Conservation (phyloP, 352 stramenopile species). For the Pythium oligandrum region DNA sequence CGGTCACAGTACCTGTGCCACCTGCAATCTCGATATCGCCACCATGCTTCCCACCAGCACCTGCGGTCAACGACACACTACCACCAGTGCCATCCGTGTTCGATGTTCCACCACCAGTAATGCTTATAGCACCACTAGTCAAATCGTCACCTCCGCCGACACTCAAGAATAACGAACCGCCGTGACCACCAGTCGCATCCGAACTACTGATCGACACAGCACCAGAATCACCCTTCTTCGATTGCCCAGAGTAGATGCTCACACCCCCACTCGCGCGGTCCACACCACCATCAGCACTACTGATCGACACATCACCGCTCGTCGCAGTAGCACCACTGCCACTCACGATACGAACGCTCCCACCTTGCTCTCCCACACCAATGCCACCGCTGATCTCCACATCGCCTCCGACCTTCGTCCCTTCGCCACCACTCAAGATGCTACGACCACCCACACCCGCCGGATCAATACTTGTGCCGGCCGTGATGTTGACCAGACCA, state of each 20-base stretch:
- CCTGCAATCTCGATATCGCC: too few species aligned
- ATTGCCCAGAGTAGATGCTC: slow-evolving; percentile 17
- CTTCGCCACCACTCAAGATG: background rate
- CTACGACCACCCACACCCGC: slow-evolving; percentile 13
- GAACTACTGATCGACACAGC: slow-evolving; percentile 16
- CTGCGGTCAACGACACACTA: background rate
- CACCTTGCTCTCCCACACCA: slow-evolving; percentile 4
- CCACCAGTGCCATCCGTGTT: slow-evolving; percentile 7
- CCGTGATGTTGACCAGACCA: slow-evolving; percentile 16
- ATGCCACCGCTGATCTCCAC: background rate
- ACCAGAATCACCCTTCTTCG: slow-evolving; percentile 16
- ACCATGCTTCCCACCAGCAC: too few species aligned
- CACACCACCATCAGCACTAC: slow-evolving; percentile 7
- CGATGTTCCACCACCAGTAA: slow-evolving; percentile 14
- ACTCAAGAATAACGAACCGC: slow-evolving; percentile 18
- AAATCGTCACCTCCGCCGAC: slow-evolving; percentile 17
- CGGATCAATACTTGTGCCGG: slow-evolving; percentile 18
- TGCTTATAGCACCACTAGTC: slow-evolving; percentile 12
- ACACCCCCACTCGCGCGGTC: slow-evolving; percentile 19
- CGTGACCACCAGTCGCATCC: slow-evolving; percentile 9
- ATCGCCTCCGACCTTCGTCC: too few species aligned
- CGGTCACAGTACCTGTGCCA: too few species aligned
- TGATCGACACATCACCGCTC: slow-evolving; percentile 20
- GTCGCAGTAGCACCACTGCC: slow-evolving; percentile 10
- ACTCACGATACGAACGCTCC: slow-evolving; percentile 20